phyloP scores from a whole-genome alignment of 1,284 basidiomycete genomes.

The Boletellus deceptivus region DNA sequence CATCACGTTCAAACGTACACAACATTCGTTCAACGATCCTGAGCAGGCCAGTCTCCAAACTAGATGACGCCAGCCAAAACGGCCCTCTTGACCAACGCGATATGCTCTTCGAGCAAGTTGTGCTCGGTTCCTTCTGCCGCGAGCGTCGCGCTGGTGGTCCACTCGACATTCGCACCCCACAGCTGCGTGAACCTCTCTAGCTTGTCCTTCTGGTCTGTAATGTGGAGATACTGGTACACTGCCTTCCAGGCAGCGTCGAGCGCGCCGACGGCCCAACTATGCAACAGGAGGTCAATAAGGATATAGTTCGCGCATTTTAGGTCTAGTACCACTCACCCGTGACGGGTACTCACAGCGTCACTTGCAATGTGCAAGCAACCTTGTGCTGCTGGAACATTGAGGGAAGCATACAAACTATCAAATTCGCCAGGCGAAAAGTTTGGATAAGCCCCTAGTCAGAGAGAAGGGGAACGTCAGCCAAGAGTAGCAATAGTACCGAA shows the following conservation, averaged over 20 bases:
- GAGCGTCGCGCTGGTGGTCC: slow-evolving; percentile 1
- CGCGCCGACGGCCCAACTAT: slow-evolving; percentile 25
- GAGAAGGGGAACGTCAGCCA: neutral
- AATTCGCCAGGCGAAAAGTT: slow-evolving; percentile 20
- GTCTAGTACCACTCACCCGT: slow-evolving; percentile 15
- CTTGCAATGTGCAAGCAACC: slow-evolving; percentile 21
- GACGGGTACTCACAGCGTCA: slow-evolving; percentile 20
- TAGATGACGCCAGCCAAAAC: slow-evolving; percentile 25
- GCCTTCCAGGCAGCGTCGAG: slow-evolving; percentile 27
- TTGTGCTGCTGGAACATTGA: slow-evolving; percentile 14
- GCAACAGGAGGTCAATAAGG: neutral
- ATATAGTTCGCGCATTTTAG: neutral
- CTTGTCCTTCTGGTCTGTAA: slow-evolving; percentile 14
- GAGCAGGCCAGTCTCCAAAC: neutral
- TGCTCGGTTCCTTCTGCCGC: neutral
- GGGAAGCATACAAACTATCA: slow-evolving; percentile 12
- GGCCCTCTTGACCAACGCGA: slow-evolving; percentile 10
- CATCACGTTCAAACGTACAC: no score
- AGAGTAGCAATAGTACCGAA: neutral
- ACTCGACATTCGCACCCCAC: slow-evolving; percentile 26
- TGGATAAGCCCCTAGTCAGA: slow-evolving; percentile 17
- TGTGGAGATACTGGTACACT: slow-evolving; percentile 20
- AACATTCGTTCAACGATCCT: neutral
- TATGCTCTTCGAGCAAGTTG: slow-evolving; percentile 12
- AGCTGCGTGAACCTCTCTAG: slow-evolving; percentile 8